These are phyloP conservation scores for Colletotrichum sp. DNA, from an alignment of 2,329 filamentous ascomycete genomes.

Conservation along the genomic window DNA sequence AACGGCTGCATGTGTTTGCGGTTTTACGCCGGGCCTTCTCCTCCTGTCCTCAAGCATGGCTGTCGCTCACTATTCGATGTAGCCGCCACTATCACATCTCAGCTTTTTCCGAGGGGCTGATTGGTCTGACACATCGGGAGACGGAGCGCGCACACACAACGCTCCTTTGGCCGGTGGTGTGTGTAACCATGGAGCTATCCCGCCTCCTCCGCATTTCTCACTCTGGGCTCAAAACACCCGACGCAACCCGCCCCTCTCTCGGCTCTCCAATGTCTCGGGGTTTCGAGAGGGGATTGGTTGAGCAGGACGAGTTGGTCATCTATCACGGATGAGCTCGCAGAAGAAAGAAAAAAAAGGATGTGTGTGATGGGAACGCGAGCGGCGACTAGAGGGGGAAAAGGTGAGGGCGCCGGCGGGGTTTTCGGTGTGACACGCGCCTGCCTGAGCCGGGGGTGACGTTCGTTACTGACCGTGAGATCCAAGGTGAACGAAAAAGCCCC, in stretches of 20 bases:
- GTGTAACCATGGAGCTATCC: not conserved
- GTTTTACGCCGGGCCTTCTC: not conserved
- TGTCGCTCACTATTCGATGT: not conserved
- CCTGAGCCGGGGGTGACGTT: not conserved
- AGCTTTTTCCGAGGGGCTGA: not conserved
- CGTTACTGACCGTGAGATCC: not conserved
- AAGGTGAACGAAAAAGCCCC: not conserved
- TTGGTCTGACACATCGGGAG: conserved; percentile 9
- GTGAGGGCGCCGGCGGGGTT: not conserved
- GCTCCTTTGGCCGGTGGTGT: not conserved
- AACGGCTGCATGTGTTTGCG: not conserved
- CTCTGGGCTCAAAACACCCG: not conserved
- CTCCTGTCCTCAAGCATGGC: not conserved
- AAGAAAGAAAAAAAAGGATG: not conserved
- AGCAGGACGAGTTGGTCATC: not conserved
- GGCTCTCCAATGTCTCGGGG: not conserved
- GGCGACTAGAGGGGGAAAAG: not conserved
- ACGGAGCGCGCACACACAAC: not conserved
- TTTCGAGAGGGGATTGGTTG: not conserved
- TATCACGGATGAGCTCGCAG: not conserved
- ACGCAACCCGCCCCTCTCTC: conserved; percentile 13
- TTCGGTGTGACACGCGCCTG: not conserved
- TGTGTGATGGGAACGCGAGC: not conserved
- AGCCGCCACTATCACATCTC: not conserved
- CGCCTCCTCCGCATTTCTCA: not conserved